Percentiles rank a stretch among this genome's conserved stretches.
Conservation (phyloP, 2,329 filamentous ascomycete species). For the Sporothrix inflata region DNA sequence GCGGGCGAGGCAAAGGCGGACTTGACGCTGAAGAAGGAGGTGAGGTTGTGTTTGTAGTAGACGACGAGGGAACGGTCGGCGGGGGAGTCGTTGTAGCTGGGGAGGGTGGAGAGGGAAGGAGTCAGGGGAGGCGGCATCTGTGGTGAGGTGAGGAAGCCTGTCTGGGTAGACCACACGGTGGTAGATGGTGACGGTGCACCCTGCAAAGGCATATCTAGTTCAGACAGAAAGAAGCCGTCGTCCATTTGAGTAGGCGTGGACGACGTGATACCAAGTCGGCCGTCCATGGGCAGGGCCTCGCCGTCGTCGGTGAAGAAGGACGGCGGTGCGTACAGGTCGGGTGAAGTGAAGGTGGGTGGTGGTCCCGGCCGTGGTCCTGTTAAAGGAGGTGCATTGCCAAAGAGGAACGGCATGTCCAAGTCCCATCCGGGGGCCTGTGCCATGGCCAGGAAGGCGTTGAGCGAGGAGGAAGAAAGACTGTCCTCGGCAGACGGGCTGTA, state of each 20-base stretch:
- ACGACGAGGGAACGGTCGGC: conserved; percentile 18
- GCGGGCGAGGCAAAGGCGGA: conserved; percentile 5
- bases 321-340: background rate
- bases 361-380: background rate
- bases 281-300: background rate
- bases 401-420: conserved; percentile 2
- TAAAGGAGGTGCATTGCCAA: background rate
- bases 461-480: too few species aligned
- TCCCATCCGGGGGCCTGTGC: background rate
- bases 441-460: conserved; percentile 10
- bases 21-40: conserved; percentile 29
- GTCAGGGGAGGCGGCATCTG: background rate
- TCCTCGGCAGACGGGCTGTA: background rate
- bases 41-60: conserved; percentile 30
- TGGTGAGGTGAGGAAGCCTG: background rate
- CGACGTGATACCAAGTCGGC: background rate
- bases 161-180: background rate
- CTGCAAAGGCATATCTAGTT: background rate
- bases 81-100: background rate
- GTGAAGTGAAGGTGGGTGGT: background rate
- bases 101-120: background rate
- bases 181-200: background rate
- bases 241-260: background rate
- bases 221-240: background rate
- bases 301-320: background rate